Evolutionary conservation across 768 basidiomycete genomes (phyloP).

Genomic region (Neoboletus subvelutipes): DNA sequence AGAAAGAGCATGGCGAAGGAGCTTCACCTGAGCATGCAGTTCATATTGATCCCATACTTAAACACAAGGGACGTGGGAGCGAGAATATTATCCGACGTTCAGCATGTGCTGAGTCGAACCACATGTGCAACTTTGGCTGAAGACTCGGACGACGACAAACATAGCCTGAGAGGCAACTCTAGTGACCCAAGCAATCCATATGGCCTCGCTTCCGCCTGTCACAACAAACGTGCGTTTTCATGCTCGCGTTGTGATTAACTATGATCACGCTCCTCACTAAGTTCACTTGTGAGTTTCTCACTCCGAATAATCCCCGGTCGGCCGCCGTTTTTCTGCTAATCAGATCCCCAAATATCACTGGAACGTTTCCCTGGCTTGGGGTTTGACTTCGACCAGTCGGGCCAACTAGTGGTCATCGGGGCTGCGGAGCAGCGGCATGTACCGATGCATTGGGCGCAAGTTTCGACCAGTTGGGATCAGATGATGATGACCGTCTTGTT

Average conservation of each 20-base stretch:
- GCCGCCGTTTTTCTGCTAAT: neutral
- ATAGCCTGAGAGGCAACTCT: neutral
- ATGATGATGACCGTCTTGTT: neutral
- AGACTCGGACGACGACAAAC: neutral
- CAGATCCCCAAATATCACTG: too few species aligned
- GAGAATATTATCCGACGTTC: neutral
- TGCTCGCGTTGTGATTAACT: neutral
- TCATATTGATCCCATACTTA: neutral
- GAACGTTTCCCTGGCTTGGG: neutral
- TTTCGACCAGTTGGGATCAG: neutral
- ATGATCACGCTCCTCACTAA: neutral
- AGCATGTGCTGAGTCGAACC: neutral
- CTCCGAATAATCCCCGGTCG: neutral
- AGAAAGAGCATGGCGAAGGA: slow-evolving; percentile 14
- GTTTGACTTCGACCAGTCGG: neutral
- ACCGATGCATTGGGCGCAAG: neutral
- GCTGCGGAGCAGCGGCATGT: neutral
- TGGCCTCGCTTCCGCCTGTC: neutral
- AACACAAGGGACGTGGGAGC: neutral
- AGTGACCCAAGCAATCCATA: neutral
- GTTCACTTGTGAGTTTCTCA: neutral
- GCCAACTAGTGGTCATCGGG: neutral
- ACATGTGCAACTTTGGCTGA: neutral
- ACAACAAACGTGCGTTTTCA: slow-evolving; percentile 1
- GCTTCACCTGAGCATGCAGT: neutral